Percentiles rank a stretch among this genome's conserved stretches.
Conservation (phyloP, 352 stramenopile species). For the Pythium aquatile region DNA sequence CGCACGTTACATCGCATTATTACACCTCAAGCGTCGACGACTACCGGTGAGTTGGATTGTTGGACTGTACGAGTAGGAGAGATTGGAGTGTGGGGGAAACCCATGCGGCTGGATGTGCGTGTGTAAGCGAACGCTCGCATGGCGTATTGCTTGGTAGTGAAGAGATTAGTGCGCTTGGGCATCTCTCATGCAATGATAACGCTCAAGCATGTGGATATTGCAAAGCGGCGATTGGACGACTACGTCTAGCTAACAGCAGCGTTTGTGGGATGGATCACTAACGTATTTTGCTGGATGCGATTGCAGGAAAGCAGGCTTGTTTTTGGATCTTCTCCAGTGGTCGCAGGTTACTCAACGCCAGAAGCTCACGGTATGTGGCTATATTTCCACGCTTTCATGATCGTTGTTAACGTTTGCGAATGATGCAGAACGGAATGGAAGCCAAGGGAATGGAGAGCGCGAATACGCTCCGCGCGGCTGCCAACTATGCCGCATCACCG, state of each 20-base stretch:
- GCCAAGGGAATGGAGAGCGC: background rate
- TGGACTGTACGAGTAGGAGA: background rate
- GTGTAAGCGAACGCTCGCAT: too few relatives aligned
- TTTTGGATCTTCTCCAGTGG: background rate
- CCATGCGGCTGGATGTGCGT: background rate
- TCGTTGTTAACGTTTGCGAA: background rate
- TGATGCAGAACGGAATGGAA: background rate
- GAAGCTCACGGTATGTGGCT: background rate
- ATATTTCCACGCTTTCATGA: background rate
- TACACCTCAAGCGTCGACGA: background rate
- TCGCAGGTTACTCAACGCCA: background rate
- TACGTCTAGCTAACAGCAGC: background rate
- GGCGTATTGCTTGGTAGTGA: too few relatives aligned
- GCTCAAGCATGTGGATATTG: too few relatives aligned
- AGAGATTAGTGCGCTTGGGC: too few relatives aligned
- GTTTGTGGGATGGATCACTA: background rate
- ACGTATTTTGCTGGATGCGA: background rate
- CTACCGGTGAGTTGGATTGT: background rate
- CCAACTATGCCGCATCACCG: background rate
- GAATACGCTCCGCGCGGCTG: background rate
- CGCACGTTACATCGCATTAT: constrained; percentile 1
- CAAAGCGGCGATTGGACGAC: too few relatives aligned
- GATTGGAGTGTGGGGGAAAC: background rate
- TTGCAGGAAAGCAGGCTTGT: background rate
- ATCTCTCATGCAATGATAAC: too few relatives aligned